phyloP scores from a whole-genome alignment of 345 rosid genomes.

The Microcos paniculata region DNA sequence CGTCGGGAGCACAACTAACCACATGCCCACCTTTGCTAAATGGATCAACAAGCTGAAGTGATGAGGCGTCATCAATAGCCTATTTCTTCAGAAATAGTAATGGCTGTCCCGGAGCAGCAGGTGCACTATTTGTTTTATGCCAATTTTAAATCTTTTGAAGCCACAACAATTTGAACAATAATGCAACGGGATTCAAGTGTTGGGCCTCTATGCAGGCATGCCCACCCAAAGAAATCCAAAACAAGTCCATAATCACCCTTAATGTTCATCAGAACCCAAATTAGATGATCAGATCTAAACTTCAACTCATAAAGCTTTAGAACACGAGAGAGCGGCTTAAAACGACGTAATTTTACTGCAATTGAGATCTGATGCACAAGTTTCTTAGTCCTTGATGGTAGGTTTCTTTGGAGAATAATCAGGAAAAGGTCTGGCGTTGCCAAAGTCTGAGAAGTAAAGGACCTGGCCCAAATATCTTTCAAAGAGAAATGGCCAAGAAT shows the following conservation, averaged over 20 bases:
- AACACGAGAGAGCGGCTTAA: slow-evolving; percentile 55
- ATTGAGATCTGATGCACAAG: slow-evolving; percentile 68
- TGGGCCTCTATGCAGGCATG: slow-evolving; percentile 59
- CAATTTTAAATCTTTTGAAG: slow-evolving; percentile 57
- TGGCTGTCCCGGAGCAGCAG: no score
- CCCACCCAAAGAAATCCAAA: slow-evolving; percentile 88
- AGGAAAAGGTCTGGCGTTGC: slow-evolving; percentile 72
- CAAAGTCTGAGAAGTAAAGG: slow-evolving; percentile 28
- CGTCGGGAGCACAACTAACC: no score
- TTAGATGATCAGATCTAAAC: slow-evolving; percentile 71
- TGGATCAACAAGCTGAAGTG: no score
- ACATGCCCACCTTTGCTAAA: no score
- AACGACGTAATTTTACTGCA: slow-evolving; percentile 59
- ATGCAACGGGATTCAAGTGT: slow-evolving; percentile 75
- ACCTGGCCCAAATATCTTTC: slow-evolving; percentile 27
- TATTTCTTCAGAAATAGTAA: no score
- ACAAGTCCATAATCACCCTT: slow-evolving; percentile 63
- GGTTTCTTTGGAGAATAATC: slow-evolving; percentile 84
- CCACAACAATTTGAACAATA: slow-evolving; percentile 70
- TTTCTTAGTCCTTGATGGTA: slow-evolving; percentile 66
- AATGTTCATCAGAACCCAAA: slow-evolving; percentile 91
- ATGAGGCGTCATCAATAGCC: no score
- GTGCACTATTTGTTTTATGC: no score
- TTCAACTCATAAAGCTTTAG: slow-evolving; percentile 73
- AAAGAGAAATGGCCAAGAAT: slow-evolving; percentile 13